These are phyloP conservation scores for Oryza longistaminata DNA, from an alignment of 176 grass and related monocot genomes.

Conservation along the genomic window DNA sequence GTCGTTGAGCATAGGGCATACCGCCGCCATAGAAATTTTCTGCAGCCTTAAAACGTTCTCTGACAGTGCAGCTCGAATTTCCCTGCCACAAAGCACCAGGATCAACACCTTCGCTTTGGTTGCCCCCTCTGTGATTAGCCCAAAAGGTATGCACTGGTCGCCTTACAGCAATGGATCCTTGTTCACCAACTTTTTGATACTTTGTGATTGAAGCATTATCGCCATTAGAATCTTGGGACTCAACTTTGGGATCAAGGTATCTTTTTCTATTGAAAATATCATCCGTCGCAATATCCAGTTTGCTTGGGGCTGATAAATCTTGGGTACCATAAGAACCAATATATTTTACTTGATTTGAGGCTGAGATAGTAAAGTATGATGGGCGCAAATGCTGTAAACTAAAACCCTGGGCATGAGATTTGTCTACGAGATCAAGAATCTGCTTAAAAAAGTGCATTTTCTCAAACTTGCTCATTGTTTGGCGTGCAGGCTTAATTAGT, in stretches of 20 bases:
- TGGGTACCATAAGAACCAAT: slow-evolving; percentile 60
- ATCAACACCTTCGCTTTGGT: slow-evolving; percentile 43
- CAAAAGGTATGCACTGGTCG: slow-evolving; percentile 28
- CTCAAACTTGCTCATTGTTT: slow-evolving; percentile 63
- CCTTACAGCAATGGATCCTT: slow-evolving; percentile 33
- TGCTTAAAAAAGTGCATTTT: slow-evolving; percentile 92
- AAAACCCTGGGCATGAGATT: slow-evolving; percentile 63
- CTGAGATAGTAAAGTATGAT: slow-evolving; percentile 65
- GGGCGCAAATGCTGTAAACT: slow-evolving; percentile 73
- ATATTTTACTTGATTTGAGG: slow-evolving; percentile 71
- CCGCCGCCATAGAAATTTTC: slow-evolving; percentile 28
- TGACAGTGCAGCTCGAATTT: slow-evolving; percentile 45
- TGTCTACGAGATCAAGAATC: slow-evolving; percentile 69
- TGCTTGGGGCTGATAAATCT: slow-evolving; percentile 45
- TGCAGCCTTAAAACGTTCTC: slow-evolving; percentile 30
- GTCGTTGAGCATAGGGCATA: slow-evolving; percentile 10
- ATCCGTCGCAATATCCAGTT: slow-evolving; percentile 32
- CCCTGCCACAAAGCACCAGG: slow-evolving; percentile 31
- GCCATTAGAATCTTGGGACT: slow-evolving; percentile 33
- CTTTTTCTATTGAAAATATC: slow-evolving; percentile 65
- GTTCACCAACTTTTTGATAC: slow-evolving; percentile 63
- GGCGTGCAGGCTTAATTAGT: slow-evolving; percentile 54
- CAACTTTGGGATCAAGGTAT: slow-evolving; percentile 44
- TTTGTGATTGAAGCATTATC: slow-evolving; percentile 51
- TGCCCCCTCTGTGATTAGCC: slow-evolving; percentile 41